phyloP scores from a whole-genome alignment of 106 monocot genomes.

The Dendrobium huoshanense region DNA sequence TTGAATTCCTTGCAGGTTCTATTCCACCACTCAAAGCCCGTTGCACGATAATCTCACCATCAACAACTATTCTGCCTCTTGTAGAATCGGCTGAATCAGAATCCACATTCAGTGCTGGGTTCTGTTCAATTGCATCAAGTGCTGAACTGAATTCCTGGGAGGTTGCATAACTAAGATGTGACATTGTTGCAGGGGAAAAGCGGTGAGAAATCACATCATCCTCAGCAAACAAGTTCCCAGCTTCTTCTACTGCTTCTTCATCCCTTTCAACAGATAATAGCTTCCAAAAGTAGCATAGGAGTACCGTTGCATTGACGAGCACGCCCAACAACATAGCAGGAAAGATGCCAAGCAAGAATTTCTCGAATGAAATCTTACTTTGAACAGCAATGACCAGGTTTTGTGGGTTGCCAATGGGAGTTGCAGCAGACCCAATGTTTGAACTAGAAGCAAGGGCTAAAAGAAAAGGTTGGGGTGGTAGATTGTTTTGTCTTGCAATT shows the following conservation, averaged over 20 bases:
- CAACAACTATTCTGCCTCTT: background rate
- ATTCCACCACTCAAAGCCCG: background rate
- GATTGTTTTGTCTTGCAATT: constrained; percentile 37
- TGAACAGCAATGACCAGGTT: constrained; percentile 48
- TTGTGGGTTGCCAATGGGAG: constrained; percentile 50
- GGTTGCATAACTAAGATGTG: constrained; percentile 6
- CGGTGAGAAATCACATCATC: constrained; percentile 24
- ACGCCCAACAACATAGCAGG: constrained; percentile 37
- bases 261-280: constrained; percentile 21
- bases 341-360: constrained; percentile 34
- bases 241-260: constrained; percentile 13
- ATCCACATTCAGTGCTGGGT: background rate
- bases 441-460: constrained; percentile 50
- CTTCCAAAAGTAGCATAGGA: constrained; percentile 31
- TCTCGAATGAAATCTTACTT: constrained; percentile 38
- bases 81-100: background rate
- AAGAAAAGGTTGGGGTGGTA: constrained; percentile 38
- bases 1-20: background rate
- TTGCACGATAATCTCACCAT: background rate
- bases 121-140: background rate
- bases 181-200: constrained; percentile 29
- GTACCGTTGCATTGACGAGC: constrained; percentile 15
- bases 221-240: constrained; percentile 3
- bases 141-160: background rate
- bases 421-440: constrained; percentile 40